Base-by-base conservation (phyloP, 1,284 basidiomycete species). In the Tilletia walkeri region DNA sequence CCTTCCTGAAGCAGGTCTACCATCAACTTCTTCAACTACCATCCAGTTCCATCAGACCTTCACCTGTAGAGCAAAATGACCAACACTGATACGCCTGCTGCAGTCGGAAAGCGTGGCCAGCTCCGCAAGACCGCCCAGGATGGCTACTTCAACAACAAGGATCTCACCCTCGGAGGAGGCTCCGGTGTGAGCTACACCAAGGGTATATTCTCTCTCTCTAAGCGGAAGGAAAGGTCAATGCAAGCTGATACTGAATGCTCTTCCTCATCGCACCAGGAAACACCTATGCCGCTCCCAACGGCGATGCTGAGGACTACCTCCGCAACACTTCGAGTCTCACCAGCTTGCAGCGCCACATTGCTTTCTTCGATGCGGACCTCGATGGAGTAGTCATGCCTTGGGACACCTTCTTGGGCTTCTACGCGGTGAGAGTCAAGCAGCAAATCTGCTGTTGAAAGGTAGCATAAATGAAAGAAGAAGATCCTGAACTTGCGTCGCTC, bases 331-430 rank as follows among this genome's bases (percentile, higher is more conserved):
- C 39, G 4, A 16, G 12, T 14, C 41, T 66, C 9, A 66, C 65
- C 18, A 34, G 18, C 41, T 16, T 66, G 39, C 39, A 66, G 41
- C 41, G 65, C 41, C 87, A 88, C 73, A 84, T 86, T 74, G 85
- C 84, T n/a, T 88, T 86, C 82, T 88, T 87, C 72, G 87, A 88
- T 80, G 76, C 74, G 24, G 87, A 78, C 61, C 77, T 74, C 39
- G 87, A 88, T 76, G 88, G 87, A n/a, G 80, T 88, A 49, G 87
- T 88, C 69, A 88, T 86, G 86, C 87, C 87, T 2, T 75, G 34
- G 30, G 87, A 88, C 76, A 88, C 87, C 65, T 66, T 47, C 65
- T n/a, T 48, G 4, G 65, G 65, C 39, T 66, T 66, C 65, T 66
- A 66, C 20, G 65, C 65, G 50, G 50, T 53, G 50, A 53, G 50